Evolutionary conservation across 2,329 filamentous ascomycete genomes (phyloP).

Genomic region (Pleoardoris graminearum): DNA sequence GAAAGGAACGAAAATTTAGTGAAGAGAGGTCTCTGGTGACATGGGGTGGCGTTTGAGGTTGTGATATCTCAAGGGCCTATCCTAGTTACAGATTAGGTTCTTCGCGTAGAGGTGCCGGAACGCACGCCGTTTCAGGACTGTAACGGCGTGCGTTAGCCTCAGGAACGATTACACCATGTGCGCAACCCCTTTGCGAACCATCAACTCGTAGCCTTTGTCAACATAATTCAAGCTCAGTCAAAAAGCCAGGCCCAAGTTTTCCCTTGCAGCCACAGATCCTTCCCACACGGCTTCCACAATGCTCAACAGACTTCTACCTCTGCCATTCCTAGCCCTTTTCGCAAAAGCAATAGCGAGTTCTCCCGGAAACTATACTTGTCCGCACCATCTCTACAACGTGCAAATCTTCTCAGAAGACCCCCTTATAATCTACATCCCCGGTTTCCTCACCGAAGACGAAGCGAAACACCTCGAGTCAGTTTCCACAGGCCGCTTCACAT

Average conservation of each 20-base stretch:
- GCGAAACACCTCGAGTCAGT: conserved; percentile 53
- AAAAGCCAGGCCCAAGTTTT: no score
- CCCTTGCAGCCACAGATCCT: no score
- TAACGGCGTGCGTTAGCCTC: conserved; percentile 6
- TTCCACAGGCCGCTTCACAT: conserved; percentile 47
- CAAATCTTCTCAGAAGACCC: conserved; percentile 59
- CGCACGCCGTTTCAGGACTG: conserved; percentile 20
- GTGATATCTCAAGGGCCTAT: no score
- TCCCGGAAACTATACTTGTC: conserved; percentile 35
- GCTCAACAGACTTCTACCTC: conserved; percentile 8
- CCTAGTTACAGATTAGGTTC: conserved; percentile 18
- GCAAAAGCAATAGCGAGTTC: conserved; percentile 3
- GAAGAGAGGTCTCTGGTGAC: no score
- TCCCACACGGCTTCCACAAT: not conserved
- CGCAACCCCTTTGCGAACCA: not conserved
- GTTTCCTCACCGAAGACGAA: conserved; percentile 56
- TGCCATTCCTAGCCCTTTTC: conserved; percentile 9
- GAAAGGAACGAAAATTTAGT: no score
- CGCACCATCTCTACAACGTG: conserved; percentile 43
- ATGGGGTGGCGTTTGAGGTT: no score
- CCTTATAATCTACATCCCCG: conserved; percentile 60
- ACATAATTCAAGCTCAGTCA: no score
- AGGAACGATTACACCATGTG: conserved; percentile 4
- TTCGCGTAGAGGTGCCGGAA: conserved; percentile 14
- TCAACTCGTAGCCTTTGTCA: no score